phyloP scores from a whole-genome alignment of 306 rosid genomes.

The Sindora glabra region DNA sequence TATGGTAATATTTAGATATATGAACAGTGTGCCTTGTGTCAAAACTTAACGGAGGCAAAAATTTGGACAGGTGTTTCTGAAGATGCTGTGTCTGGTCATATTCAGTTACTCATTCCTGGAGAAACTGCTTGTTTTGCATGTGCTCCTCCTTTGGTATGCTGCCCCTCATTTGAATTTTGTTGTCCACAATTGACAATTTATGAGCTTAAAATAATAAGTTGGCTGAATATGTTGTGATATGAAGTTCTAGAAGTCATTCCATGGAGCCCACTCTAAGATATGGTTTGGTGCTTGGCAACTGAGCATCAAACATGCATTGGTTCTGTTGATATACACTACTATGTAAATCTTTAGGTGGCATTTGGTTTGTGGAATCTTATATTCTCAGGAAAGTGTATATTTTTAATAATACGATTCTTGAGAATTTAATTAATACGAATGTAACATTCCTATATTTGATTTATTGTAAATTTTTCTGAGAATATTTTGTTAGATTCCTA shows the following conservation, averaged over 20 bases:
- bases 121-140: constrained; percentile 99
- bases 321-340: constrained; percentile 1
- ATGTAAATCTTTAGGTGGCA: not conserved
- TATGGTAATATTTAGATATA: not conserved
- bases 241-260: constrained; percentile 1
- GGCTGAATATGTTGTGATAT: not conserved
- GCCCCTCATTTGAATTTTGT: constrained; percentile 10
- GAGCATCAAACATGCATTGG: no score
- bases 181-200: not conserved
- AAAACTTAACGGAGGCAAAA: constrained; percentile 15
- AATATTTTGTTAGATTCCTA: no score
- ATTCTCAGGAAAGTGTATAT: no score
- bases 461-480: no score
- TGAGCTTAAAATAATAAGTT: not conserved
- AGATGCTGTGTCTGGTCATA: constrained; percentile 98
- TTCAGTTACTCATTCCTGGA: constrained; percentile 89
- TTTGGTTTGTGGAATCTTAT: no score
- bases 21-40: not conserved
- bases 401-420: no score
- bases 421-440: no score
- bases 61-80: constrained; percentile 82
- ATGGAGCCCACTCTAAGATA: no score
- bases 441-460: no score
- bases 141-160: constrained; percentile 92
- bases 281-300: no score